Base-by-base conservation (phyloP, 129 eudicot genomes). In the Chrysanthemum makinoi region DNA sequence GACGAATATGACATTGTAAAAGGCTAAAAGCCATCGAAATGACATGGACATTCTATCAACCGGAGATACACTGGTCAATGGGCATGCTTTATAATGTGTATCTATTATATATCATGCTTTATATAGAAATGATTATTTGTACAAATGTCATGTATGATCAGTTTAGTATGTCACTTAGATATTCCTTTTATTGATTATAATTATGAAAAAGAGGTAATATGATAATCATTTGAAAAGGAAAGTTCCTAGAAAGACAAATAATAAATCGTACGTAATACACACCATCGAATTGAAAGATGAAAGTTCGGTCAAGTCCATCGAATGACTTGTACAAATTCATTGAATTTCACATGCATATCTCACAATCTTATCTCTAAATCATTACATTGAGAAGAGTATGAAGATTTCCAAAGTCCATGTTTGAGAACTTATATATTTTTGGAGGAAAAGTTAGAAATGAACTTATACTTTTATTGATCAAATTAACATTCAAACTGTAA, bases 1-100 rank as follows among this genome's bases (percentile, higher is more conserved):
- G 75, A 55, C 66, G 53, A 56, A 43, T 53, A 39, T 56, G 75
- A 70, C 75, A 46, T 46, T 68, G 58, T 57, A 3, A 47, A 39
- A 57, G 75, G 66, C 75, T 57, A 3, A 47, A 39, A 57, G 75
- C 75, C 75, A 57, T 54, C 55, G 43, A 10, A 14, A 54, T 69
- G 63, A 69, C 53, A 17, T 30, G 35, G 53, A 69, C 74, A 51
- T 33, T 69, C 50, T 13, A 52, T 33, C 73, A n/a, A 28, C 50
- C 20, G 12, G 49, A 69, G 62, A 30, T 54, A 35, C 74, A 64
- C 51, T 33, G 6, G 64, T 69, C 64, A 69, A 69, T 52, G 51
- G 74, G 63, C 74, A 69, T 14, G 74, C 74, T 69, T 28, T 30
- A 30, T n/a, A n/a, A n/a, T 30, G 35, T 30, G 6, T 30, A 30